Base-by-base conservation (phyloP, 306 rosid species). In the Quercus rubra region DNA sequence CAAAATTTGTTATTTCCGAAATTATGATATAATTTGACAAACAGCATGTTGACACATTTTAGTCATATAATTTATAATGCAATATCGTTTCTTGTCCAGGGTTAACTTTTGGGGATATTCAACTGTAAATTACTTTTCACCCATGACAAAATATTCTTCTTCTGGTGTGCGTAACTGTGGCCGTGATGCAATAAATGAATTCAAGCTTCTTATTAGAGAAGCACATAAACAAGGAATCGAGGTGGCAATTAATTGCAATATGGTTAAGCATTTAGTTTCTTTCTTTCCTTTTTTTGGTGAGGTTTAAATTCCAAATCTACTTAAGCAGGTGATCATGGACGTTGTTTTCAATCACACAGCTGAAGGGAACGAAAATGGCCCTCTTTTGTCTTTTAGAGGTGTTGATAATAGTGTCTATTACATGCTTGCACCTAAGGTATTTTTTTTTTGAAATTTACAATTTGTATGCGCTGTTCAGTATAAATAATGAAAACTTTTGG, bases 321-420 rank as follows among this genome's bases (percentile, higher is more conserved):
- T 77, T 73, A 63, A 82, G 77, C 91, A 95, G 99, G 99, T 95
- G 84, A 70, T 95, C 88, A 89, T 95, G 99, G 99, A 95, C 84
- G 97, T 95, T 25, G 97, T 95, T 78, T 95, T 95, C 85, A 95
- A 95, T 89, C 99, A 95, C 85, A 95, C 99, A 73, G 99, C 99
- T 43, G 99, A 95, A 88, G 98, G 98, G 85, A 95, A 95, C 89
- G 97, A 93, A 89, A 88, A 91, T 70, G 96, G 99, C 77, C 99
- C 98, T 10, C 73, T 85, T 68, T 77, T 95, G 78, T 95, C 99
- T 79, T 95, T 95, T 81, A 91, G 98, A 88, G 99, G 98, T 33
- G 86, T 91, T 71, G 98, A 95, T 88, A 95, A 92, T 74, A 85
- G 91, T 77, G 81, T 84, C 79, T 92, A 89, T 87, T 95, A 95